phyloP scores from a whole-genome alignment of 108 stramenopile species.

The Cyclostephanos tholiformis region DNA sequence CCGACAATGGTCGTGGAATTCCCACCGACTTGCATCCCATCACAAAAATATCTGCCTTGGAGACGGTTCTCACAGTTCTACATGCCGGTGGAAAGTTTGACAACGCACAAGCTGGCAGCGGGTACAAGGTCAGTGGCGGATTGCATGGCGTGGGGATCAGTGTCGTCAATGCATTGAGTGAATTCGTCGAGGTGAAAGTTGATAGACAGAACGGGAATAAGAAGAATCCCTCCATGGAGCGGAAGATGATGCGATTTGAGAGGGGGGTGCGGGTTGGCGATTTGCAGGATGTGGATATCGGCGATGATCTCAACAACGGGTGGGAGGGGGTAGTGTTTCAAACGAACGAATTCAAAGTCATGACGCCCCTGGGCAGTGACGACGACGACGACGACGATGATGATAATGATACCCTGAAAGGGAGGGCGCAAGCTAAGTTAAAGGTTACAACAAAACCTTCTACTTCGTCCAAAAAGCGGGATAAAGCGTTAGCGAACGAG shows the following conservation, averaged over 20 bases:
- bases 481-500: conserved; percentile 4
- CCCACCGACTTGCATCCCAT: conserved; percentile 88
- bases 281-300: conserved; percentile 49
- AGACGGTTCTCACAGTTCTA: conserved; percentile 93
- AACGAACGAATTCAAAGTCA: conserved; percentile 19
- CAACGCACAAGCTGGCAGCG: conserved; percentile 73
- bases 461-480: background rate
- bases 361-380: conserved; percentile 16
- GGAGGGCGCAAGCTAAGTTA: conserved; percentile 35
- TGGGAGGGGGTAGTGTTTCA: conserved; percentile 37
- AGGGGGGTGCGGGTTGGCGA: conserved; percentile 67
- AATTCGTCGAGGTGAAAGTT: conserved; percentile 79
- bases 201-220: conserved; percentile 56
- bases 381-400: conserved; percentile 47
- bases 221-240: conserved; percentile 19
- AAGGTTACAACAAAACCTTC: conserved; percentile 4
- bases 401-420: conserved; percentile 17
- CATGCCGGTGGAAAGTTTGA: conserved; percentile 99
- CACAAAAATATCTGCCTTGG: conserved; percentile 80
- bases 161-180: conserved; percentile 94
- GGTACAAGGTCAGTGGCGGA: conserved; percentile 94
- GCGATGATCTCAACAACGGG: conserved; percentile 24
- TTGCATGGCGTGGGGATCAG: conserved; percentile 96
- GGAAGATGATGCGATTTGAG: conserved; percentile 72
- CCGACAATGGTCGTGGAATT: conserved; percentile 94